Conservation (phyloP, 139 green algal species). For the Yamagishiella unicocca region DNA sequence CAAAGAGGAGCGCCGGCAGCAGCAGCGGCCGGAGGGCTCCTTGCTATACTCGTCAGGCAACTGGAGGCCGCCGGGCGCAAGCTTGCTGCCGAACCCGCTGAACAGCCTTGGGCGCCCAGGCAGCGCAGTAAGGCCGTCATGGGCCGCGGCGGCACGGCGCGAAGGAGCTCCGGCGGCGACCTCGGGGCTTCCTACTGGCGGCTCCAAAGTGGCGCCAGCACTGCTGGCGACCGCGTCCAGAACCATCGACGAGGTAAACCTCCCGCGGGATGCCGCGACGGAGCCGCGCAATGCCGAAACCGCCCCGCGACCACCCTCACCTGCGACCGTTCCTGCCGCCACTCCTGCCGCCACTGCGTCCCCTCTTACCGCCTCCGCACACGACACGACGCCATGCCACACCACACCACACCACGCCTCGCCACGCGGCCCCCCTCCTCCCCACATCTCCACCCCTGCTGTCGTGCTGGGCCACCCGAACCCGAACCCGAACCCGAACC, state of each 20-base stretch:
- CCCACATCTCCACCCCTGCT: too few species aligned
- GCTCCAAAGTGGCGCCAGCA: background rate
- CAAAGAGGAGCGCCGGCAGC: constrained; percentile 7
- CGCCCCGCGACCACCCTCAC: too few species aligned
- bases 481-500: too few species aligned
- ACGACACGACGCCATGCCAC: too few species aligned
- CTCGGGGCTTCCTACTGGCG: background rate
- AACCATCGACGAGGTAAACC: constrained; percentile 14
- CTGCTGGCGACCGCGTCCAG: background rate
- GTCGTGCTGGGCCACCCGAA: too few species aligned
- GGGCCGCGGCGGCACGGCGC: background rate
- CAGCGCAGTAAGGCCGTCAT: background rate
- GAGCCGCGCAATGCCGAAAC: too few species aligned
- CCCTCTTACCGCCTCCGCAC: too few species aligned
- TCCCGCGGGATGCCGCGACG: too few species aligned
- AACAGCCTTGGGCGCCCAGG: background rate
- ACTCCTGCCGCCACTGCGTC: too few species aligned
- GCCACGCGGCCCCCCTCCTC: too few species aligned
- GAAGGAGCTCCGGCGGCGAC: background rate
- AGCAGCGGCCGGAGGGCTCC: constrained; percentile 5
- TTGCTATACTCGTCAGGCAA: constrained; percentile 19
- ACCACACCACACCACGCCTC: too few species aligned
- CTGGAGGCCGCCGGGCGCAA: constrained; percentile 18
- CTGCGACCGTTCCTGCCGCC: too few species aligned
- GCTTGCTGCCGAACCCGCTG: constrained; percentile 21